Evolutionary conservation across 169 alveolate genomes (phyloP).

Genomic region (Plasmodium ovale): DNA sequence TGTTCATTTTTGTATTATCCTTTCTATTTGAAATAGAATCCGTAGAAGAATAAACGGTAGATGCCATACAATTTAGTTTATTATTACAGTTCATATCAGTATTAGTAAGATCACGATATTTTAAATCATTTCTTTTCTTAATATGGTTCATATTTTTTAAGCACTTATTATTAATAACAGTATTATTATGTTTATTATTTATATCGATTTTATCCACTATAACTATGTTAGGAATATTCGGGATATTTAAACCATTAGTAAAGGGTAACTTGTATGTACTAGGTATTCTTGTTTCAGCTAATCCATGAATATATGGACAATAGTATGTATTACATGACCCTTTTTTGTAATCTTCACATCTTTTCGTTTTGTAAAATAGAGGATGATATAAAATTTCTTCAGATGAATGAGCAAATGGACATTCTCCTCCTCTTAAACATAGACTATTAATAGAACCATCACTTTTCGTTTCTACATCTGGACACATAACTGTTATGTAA

Average conservation of each 20-base stretch:
- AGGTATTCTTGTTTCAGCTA: conserved; percentile 85
- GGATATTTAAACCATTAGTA: conserved; percentile 83
- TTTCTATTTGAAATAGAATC: conserved; percentile 15
- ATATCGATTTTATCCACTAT: conserved; percentile 79
- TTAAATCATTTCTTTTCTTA: conserved; percentile 15
- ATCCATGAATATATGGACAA: conserved; percentile 91
- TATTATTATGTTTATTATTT: conserved; percentile 35
- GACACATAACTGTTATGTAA: conserved; percentile 89
- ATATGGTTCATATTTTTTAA: no score
- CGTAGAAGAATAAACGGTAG: conserved; percentile 19
- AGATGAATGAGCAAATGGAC: conserved; percentile 93
- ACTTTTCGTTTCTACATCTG: conserved; percentile 83
- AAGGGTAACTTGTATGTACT: conserved; percentile 86
- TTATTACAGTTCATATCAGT: not conserved
- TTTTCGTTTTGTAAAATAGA: conserved; percentile 90
- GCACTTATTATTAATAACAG: conserved; percentile 5
- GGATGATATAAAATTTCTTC: conserved; percentile 94
- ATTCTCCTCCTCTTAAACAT: conserved; percentile 90
- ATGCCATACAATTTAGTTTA: conserved; percentile 13
- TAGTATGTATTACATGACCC: conserved; percentile 89
- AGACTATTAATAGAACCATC: conserved; percentile 87
- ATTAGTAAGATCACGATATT: not conserved
- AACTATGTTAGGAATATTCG: conserved; percentile 79
- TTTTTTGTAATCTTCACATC: conserved; percentile 87
- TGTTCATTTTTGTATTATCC: not conserved